These are phyloP conservation scores for Raddia distichophylla DNA, from an alignment of 176 grass and related monocot species.

Conservation along the genomic window DNA sequence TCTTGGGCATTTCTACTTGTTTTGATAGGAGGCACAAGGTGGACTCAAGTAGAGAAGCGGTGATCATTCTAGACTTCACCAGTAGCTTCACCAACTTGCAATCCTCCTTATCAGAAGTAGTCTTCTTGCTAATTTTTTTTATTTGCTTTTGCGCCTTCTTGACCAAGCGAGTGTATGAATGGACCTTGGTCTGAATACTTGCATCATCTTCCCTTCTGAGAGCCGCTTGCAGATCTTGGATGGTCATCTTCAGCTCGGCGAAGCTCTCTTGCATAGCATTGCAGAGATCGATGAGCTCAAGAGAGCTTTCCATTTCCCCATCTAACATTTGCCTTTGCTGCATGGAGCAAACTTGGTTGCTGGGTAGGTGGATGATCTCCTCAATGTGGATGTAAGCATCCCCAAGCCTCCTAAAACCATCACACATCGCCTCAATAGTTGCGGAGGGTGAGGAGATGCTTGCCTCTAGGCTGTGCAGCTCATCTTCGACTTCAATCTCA, in stretches of 20 bases:
- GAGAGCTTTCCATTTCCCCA: conserved; percentile 47
- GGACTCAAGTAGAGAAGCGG: conserved; percentile 45
- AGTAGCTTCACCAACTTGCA: conserved; percentile 32
- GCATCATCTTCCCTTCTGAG: conserved; percentile 49
- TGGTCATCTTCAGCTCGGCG: conserved; percentile 27
- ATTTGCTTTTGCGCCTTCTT: conserved; percentile 61
- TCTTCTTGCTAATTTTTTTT: conserved; percentile 55
- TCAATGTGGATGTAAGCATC: conserved; percentile 46
- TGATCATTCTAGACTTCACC: conserved; percentile 48
- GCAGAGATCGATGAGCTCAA: conserved; percentile 55
- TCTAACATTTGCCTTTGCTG: conserved; percentile 46
- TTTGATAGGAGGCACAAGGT: conserved; percentile 26
- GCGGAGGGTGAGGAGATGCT: conserved; percentile 24
- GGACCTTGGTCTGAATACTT: conserved; percentile 33
- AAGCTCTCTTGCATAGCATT: conserved; percentile 47
- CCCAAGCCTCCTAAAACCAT: conserved; percentile 47
- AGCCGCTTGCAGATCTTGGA: conserved; percentile 43
- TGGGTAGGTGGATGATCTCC: conserved; percentile 46
- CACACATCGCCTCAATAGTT: neutral
- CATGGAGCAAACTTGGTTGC: conserved; percentile 39
- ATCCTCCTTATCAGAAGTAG: conserved; percentile 29
- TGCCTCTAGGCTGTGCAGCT: conserved; percentile 49
- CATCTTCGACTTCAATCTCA: conserved; percentile 33
- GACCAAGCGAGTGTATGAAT: conserved; percentile 38
- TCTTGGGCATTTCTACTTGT: conserved; percentile 42